Evolutionary conservation across 2,329 filamentous ascomycete species (phyloP), one percentile per base, ranked within the genome.

Genomic region (Exophiala bonariae): DNA sequence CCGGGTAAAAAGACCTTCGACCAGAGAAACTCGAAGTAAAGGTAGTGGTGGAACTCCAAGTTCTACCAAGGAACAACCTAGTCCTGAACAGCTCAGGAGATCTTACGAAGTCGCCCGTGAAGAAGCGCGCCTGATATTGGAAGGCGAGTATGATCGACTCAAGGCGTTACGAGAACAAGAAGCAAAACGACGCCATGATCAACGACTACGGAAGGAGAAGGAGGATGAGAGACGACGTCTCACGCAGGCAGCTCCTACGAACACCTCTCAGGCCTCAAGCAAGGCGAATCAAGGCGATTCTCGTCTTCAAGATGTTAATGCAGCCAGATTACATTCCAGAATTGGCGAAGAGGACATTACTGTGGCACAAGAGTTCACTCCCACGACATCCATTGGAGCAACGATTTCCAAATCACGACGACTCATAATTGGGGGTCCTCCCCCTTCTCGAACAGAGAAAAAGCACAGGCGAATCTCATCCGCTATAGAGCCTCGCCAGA

Each of bases 81-180:
- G 19, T 20, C 32, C 41, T 4, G 48, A 44, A 30, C 6, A 26
- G 14, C 22, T 49, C 13, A 41, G 52, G 28, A 45, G 49, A 26
- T 55, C 57, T 1, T 48, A 49, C 19, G 57, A 59, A 19, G 44
- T 32, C 18, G 57, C 57, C 1, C 40, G 57, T 22, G 57, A 59
- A 54, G 57, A 59, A 30, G 57, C 57, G 32, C 55, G 57, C 5
- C 35, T 58, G 33, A 58, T 58, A 19, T 48, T 59, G 8, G 57
- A 59, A 42, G 57, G 57, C 13, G 53, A 59, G 28, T 49, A 49
- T 18, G 57, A 56, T 31, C 49, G 53, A 19, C 19, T 58, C 8
- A 44, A 48, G 17, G 52, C 34, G 11, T 19, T 59, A 16, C 46
- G 49, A 38, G 38, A 52, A 26, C 37, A 41, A 23, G 52, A 55